Conservation (phyloP, 116 monocot species). For the Papilionanthe hybrid region DNA sequence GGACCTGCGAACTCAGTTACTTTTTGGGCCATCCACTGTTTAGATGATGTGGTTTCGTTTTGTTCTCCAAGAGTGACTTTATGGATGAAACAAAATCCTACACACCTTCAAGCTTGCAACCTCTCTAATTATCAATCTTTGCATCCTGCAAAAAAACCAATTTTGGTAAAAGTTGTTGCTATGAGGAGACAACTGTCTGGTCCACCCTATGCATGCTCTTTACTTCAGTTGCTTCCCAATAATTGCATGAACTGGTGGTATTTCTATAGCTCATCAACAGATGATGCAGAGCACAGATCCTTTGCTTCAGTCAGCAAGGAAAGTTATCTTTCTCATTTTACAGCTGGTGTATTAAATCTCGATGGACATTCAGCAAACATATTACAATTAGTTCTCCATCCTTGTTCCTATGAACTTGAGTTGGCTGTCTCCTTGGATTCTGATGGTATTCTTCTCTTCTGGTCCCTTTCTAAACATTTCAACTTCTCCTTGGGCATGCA, state of each 20-base stretch:
- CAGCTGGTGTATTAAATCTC: slow-evolving; percentile 29
- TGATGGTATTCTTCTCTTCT: slow-evolving; percentile 64
- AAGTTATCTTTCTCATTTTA: slow-evolving; percentile 32
- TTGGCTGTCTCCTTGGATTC: slow-evolving; percentile 84
- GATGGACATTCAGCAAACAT: slow-evolving; percentile 72
- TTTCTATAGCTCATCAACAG: slow-evolving; percentile 24
- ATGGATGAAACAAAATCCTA: slow-evolving; percentile 65
- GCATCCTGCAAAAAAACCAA: slow-evolving; percentile 15
- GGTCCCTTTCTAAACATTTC: slow-evolving; percentile 66
- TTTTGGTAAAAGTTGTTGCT: slow-evolving; percentile 53
- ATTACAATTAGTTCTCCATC: slow-evolving; percentile 55
- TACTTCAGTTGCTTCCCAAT: slow-evolving; percentile 61
- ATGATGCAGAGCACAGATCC: slow-evolving; percentile 11
- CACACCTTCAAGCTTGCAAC: slow-evolving; percentile 9
- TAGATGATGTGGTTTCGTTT: slow-evolving; percentile 71
- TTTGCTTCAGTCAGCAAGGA: slow-evolving; percentile 19
- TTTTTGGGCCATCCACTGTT: slow-evolving; percentile 82
- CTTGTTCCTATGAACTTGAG: slow-evolving; percentile 46
- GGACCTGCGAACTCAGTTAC: slow-evolving; percentile 51
- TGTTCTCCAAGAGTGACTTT: slow-evolving; percentile 77
- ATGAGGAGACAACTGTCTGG: slow-evolving; percentile 48
- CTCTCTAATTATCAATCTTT: slow-evolving; percentile 11
- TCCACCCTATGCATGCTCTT: slow-evolving; percentile 63
- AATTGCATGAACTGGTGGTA: slow-evolving; percentile 60
- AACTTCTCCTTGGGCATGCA: slow-evolving; percentile 33